Base-by-base conservation (phyloP, 495 filamentous ascomycete species). In the Emericellopsis terricola region DNA sequence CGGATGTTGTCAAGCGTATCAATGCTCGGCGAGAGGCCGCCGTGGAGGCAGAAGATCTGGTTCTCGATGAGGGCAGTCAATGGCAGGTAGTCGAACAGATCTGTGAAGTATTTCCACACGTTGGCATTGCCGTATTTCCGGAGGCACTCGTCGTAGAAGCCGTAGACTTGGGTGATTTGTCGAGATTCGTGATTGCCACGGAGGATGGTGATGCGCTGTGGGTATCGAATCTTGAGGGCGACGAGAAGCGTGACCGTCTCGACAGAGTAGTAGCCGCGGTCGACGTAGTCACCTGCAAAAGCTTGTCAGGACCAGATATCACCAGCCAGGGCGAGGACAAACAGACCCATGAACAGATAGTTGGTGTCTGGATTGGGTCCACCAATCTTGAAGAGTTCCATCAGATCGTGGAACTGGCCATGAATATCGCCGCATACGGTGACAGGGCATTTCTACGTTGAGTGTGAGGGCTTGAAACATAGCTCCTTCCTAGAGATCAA, bases 101-200 rank as follows among this genome's bases (percentile, higher is more conserved):
- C 89, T 46, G 89, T 96, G 58, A 96, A 97, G 63, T 81, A 94
- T 69, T 94, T 94, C 89, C 89, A 97, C 43, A 97, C 89, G 51
- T 94, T 96, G 41, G 89, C 89, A 52, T 93, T 94, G 58, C 86
- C 86, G 49, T 94, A 94, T 65, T 94, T 94, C 48, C 86, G 78
- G 33, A 94, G 69, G 52, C 86, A 94, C 52, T 94, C 86, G 55
- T 94, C 86, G 62, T 94, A 94, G 64, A 94, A 94, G 32, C 86
- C 86, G 50, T 94, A 94, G 29, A 94, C 86, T 58, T 92, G 84
- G 30, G 86, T 94, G 56, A 94, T 94, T 59, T 94, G 86, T 39
- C 86, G 78, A 38, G 85, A 93, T 55, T 94, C 86, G 65, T 94
- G 86, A 62, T 94, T 94, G 41, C 86, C 86, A 49, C 86, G 82